Conservation (phyloP, 1,284 basidiomycete species). For the Fistulina hepatica region DNA sequence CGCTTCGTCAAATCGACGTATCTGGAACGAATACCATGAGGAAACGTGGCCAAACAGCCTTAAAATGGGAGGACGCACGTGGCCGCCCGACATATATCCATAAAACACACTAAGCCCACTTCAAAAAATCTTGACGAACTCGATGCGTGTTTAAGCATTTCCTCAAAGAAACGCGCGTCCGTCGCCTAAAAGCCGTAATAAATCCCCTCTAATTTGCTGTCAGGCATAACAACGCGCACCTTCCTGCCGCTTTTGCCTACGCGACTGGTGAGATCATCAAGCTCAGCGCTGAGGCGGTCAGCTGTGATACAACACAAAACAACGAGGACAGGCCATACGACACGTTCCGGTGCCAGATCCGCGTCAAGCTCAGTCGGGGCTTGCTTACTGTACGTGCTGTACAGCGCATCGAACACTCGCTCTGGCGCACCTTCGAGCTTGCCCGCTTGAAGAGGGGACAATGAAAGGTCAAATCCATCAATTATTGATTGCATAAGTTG, state of each 20-base stretch:
- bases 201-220: conserved; percentile 1
- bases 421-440: conserved; percentile 73
- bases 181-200: no score
- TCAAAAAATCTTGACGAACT: conserved; percentile 47
- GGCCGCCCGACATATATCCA: conserved; percentile 78
- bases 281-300: conserved; percentile 57
- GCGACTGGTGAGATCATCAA: conserved; percentile 21
- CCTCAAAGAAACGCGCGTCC: conserved; percentile 47
- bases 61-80: conserved; percentile 52
- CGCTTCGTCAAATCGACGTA: no score
- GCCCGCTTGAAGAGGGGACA: no score
- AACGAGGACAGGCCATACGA: conserved; percentile 73
- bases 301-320: conserved; percentile 70
- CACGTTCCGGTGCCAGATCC: conserved; percentile 39
- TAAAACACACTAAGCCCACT: conserved; percentile 60
- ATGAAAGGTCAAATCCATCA: no score
- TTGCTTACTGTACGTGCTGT: conserved; percentile 35
- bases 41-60: no score
- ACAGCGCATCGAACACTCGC: conserved; percentile 71
- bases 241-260: conserved; percentile 21
- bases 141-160: conserved; percentile 41
- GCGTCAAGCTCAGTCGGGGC: no score
- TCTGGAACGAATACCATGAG: no score
- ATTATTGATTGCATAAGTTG: no score
- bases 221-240: neutral